Percentiles rank a stretch among this genome's conserved stretches.
Evolutionary conservation across 331 rosid genomes (phyloP).

Genomic region (Rhamnella rubrinervis): DNA sequence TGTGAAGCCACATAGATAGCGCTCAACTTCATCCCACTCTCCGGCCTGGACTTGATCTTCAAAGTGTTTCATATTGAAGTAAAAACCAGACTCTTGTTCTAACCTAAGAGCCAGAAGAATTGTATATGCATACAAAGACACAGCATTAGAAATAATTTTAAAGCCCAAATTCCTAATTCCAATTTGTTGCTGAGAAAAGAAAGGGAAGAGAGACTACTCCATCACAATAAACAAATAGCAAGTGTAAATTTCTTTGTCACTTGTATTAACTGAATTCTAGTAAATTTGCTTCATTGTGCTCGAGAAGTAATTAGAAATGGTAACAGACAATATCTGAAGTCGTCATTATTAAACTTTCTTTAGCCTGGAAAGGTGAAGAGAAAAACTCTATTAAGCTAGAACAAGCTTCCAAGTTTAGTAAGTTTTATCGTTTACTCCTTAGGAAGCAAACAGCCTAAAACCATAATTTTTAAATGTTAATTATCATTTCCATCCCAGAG

Average conservation of each 20-base stretch:
- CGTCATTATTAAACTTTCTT: not conserved
- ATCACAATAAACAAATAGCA: not conserved
- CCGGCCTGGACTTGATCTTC: slow-evolving; percentile 55
- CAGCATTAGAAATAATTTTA: not conserved
- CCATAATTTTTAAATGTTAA: not conserved
- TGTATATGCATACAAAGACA: slow-evolving; percentile 11
- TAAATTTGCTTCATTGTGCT: not conserved
- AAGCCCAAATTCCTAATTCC: slow-evolving; percentile 5
- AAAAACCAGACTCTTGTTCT: slow-evolving; percentile 49
- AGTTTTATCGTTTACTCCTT: not conserved
- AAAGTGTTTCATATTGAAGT: slow-evolving; percentile 50
- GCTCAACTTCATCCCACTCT: slow-evolving; percentile 54
- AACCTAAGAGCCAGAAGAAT: slow-evolving; percentile 32
- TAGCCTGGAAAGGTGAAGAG: not conserved
- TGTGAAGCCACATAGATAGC: slow-evolving; percentile 47
- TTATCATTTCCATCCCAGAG: not conserved
- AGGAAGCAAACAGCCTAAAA: not conserved
- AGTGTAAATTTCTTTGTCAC: not conserved
- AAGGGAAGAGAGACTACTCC: not conserved
- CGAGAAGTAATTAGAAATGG: not conserved
- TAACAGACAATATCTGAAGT: slow-evolving; percentile 2
- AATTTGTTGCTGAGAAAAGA: slow-evolving; percentile 17
- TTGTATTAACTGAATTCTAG: not conserved
- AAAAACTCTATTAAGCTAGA: too few species aligned
- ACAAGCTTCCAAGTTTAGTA: not conserved